phyloP scores from a whole-genome alignment of 768 basidiomycete species.

The Fistulinella prunicolor region DNA sequence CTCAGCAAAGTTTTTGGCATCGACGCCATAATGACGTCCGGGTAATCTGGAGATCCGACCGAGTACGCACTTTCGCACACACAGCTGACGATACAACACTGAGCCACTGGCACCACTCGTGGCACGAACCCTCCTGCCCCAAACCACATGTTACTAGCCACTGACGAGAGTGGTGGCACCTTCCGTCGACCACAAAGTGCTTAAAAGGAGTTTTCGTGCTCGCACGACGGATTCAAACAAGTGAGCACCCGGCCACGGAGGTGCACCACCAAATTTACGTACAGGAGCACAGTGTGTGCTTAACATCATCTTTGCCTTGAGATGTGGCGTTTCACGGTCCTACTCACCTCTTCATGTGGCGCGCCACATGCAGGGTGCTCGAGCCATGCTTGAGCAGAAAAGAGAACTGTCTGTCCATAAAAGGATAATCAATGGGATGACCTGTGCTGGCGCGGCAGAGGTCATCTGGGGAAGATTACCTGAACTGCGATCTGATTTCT shows the following conservation, averaged over 20 bases:
- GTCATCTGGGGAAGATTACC: slow-evolving; percentile 3
- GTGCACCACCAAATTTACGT: slow-evolving; percentile 23
- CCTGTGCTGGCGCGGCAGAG: neutral
- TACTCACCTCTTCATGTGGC: slow-evolving; percentile 4
- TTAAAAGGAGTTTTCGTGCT: neutral
- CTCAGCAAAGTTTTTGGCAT: slow-evolving; percentile 7
- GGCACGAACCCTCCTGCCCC: slow-evolving; percentile 15
- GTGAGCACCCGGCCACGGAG: slow-evolving; percentile 13
- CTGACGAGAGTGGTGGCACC: slow-evolving; percentile 16
- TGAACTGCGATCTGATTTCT: slow-evolving; percentile 7
- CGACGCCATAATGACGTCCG: slow-evolving; percentile 9
- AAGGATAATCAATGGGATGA: slow-evolving; percentile 3
- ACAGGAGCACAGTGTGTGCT: slow-evolving; percentile 2
- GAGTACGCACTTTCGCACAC: neutral
- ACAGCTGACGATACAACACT: neutral
- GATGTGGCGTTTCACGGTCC: slow-evolving; percentile 6
- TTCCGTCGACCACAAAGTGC: slow-evolving; percentile 9
- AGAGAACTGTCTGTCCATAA: neutral
- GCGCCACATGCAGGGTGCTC: slow-evolving; percentile 14
- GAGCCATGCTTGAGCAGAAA: neutral
- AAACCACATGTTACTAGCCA: slow-evolving; percentile 24
- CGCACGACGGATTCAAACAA: neutral
- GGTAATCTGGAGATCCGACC: slow-evolving; percentile 5
- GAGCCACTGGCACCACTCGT: slow-evolving; percentile 14
- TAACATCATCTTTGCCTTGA: neutral